phyloP scores from a whole-genome alignment of 2,329 filamentous ascomycete species.

The Tolypocladium nubicola region DNA sequence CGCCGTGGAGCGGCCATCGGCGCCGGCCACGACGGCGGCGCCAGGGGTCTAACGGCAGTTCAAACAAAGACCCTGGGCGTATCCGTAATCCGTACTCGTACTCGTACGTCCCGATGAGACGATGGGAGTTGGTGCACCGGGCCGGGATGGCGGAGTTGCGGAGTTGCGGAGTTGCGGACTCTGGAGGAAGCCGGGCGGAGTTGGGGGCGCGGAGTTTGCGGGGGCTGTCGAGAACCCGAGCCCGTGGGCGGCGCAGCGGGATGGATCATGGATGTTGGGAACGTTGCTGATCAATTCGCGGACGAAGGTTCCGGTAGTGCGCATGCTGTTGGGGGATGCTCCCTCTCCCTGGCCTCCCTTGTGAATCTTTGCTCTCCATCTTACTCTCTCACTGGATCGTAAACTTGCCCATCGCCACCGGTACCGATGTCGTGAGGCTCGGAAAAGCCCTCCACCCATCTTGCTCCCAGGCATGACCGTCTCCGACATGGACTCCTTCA shows the following conservation, averaged over 20 bases:
- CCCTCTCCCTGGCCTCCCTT: background rate
- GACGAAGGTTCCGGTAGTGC: background rate
- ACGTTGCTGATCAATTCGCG: background rate
- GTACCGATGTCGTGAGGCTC: background rate
- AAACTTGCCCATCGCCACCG: background rate
- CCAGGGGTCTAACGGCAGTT: background rate
- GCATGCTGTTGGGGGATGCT: background rate
- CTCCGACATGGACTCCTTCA: background rate
- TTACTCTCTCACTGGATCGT: background rate
- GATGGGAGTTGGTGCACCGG: too few relatives aligned
- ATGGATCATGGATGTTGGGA: background rate
- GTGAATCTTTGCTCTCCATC: background rate
- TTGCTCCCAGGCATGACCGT: background rate
- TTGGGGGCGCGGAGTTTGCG: background rate
- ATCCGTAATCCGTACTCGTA: too few relatives aligned
- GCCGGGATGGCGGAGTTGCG: background rate
- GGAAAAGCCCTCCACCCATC: background rate
- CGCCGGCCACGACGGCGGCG: background rate
- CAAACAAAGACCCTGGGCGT: background rate
- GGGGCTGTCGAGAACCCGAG: background rate
- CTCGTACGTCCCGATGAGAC: too few relatives aligned
- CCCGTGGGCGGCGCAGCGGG: background rate
- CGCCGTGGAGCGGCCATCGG: background rate
- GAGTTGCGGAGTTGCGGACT: slow-evolving; percentile 6
- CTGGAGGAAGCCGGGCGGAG: background rate